Base-by-base conservation (phyloP, 108 stramenopile species). In the Schizochytrium sp. region DNA sequence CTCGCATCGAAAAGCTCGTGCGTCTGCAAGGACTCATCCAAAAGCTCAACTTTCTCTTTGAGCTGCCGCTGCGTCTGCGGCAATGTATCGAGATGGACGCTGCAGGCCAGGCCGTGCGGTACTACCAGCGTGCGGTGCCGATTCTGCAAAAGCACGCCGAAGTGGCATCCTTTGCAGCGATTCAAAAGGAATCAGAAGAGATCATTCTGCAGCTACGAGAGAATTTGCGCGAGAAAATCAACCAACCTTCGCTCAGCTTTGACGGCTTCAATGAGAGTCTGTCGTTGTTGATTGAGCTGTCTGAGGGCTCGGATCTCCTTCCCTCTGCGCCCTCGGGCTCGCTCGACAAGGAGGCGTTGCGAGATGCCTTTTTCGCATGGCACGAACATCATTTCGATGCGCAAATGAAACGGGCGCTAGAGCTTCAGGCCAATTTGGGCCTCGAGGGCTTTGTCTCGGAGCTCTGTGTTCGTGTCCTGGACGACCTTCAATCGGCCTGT, bases 1-100 rank as follows among this genome's bases (percentile, higher is more conserved):
- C 91, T 4, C 90, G 93, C 72, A 88, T 94, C 57, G 92, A 93
- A 29, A 93, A 92, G 92, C 91, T 94, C 4, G 93, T 94, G 21
- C 91, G 93, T 34, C 87, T 93, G 57, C 91, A 91, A 43, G 69
- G 93, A 5, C 89, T 93, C 28, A 91, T 94, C 25, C 47, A 92
- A 58, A 90, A 92, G 23, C 92, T 94, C 5, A 92, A 94, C 71
- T 94, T 94, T 59, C 60, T 94, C 41, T 92, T 92, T 57, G 91
- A 93, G 55, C 92, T 94, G 58, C 94, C 94, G 43, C 63, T 90
- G 23, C 92, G 91, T 34, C 91, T 94, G 57, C 89, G 89, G 25
- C 83, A 57, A 23, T 89, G 87, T 41, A 90, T 94, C 57, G 89
- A 87, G 53, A 51, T 72, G 5, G 87, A 58, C 34, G 58, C 57